These are phyloP conservation scores for Maudiozyma pseudohumilis DNA, from an alignment of 805 yeast species.

Conservation along the genomic window DNA sequence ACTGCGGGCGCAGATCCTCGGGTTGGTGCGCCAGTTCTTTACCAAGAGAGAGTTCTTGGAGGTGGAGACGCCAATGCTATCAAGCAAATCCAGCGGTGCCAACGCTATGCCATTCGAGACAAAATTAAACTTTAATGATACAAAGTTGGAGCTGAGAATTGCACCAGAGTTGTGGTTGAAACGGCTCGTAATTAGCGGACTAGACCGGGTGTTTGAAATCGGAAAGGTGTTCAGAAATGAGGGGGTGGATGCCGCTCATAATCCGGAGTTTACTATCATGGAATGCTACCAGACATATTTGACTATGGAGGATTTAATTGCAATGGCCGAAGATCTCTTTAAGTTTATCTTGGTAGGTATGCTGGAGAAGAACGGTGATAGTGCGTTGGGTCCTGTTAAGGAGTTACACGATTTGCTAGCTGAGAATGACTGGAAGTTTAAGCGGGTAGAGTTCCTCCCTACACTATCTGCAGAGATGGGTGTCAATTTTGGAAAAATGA, in stretches of 20 bases:
- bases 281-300: constrained; percentile 78
- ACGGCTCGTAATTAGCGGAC: constrained; percentile 69
- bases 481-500: constrained; percentile 20
- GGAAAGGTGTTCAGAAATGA: constrained; percentile 85
- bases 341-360: constrained; percentile 27
- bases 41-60: constrained; percentile 52
- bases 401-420: constrained; percentile 9
- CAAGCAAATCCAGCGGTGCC: constrained; percentile 76
- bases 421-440: constrained; percentile 19
- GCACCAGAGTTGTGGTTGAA: constrained; percentile 97
- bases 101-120: constrained; percentile 83
- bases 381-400: neutral
- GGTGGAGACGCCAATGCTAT: constrained; percentile 81
- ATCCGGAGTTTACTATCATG: constrained; percentile 86
- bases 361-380: neutral
- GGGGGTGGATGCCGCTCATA: constrained; percentile 86
- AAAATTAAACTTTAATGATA: constrained; percentile 15
- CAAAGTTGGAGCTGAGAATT: constrained; percentile 56
- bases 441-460: constrained; percentile 26
- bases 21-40: constrained; percentile 49
- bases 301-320: constrained; percentile 55
- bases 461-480: constrained; percentile 19
- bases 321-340: constrained; percentile 51
- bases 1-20: constrained; percentile 47
- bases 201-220: constrained; percentile 78